Evolutionary conservation across 2,329 filamentous ascomycete genomes (phyloP), one percentile per base, ranked within the genome.

Genomic region (Ascochyta pisi): DNA sequence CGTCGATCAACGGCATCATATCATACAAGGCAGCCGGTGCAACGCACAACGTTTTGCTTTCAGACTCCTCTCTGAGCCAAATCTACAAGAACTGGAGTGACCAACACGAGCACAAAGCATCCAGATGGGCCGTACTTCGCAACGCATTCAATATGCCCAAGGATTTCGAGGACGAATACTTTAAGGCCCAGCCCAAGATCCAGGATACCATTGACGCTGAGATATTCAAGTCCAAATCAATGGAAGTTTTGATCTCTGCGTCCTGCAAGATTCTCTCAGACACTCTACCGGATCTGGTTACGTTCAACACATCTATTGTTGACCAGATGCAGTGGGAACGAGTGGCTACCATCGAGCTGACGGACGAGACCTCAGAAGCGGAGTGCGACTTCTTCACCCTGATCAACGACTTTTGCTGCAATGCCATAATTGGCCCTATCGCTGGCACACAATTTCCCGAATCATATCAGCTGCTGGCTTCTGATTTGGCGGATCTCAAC

Each of bases 291-390:
- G 82, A 84, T 49, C 70, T 89, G 31, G 79, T 88, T 35, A 85
- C 84, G 0, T 87, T 86, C 63, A 81, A 80, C 34, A 76, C 80
- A 7, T 86, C 84, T 16, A 75, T 81, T 2, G 84, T 89, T 23
- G 86, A 89, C 64, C 84, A 88, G 57, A 79, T 81, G 63, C 77
- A 78, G 2, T 89, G 87, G 86, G 87, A 89, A 67, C 81, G 84
- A 31, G 79, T 83, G 1, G 72, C 73, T 2, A 70, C 82, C 22
- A 76, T 83, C 4, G 80, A 81, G 15, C 62, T 73, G 33, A 66
- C 74, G 2, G 69, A 72, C n/a, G 76, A 70, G 6, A 74, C 74
- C 15, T 71, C 75, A 26, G 77, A 82, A 49, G 84, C 81, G 13
- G 84, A 87, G 49, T 70, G 66, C 45, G 68, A 73, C 31, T 57